Evolutionary conservation across 1,139 yeast species (phyloP).

Genomic region (Kurtzmaniella quercitrusa): DNA sequence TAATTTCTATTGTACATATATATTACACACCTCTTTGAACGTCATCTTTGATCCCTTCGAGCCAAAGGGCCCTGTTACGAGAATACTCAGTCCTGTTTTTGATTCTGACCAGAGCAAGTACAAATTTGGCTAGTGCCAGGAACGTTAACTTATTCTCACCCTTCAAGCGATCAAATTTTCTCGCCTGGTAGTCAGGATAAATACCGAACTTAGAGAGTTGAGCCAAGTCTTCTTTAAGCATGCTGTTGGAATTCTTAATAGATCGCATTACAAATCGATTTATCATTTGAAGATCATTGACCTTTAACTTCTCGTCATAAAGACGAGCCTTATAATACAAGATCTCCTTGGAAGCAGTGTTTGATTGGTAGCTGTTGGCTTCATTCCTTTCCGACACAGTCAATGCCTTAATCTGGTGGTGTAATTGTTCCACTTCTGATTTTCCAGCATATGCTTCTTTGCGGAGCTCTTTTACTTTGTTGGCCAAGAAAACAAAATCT

Average conservation of each 20-base stretch:
- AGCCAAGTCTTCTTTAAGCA: constrained; percentile 36
- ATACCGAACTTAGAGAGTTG: constrained; percentile 46
- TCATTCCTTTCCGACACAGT: not conserved
- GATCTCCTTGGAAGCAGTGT: constrained; percentile 19
- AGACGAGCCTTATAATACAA: constrained; percentile 36
- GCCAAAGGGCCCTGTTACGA: constrained; percentile 20
- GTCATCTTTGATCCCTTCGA: constrained; percentile 22
- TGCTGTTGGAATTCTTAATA: constrained; percentile 39
- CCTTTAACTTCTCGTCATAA: constrained; percentile 31
- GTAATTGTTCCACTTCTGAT: constrained; percentile 14
- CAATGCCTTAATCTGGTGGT: constrained; percentile 7
- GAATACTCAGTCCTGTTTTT: constrained; percentile 33
- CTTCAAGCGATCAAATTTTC: constrained; percentile 12
- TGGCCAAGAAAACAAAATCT: constrained; percentile 29
- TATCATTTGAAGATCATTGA: constrained; percentile 50
- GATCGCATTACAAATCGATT: constrained; percentile 45
- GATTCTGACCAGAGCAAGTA: constrained; percentile 53
- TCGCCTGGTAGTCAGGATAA: constrained; percentile 41
- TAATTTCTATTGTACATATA: not conserved
- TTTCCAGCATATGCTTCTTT: constrained; percentile 8
- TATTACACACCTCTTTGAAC: constrained; percentile 15
- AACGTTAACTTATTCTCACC: constrained; percentile 18
- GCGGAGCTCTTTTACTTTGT: constrained; percentile 22
- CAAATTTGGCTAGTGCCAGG: constrained; percentile 42
- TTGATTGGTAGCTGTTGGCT: not conserved